Base-by-base conservation (phyloP, 106 monocot genomes). In the Platanthera guangdongensis region DNA sequence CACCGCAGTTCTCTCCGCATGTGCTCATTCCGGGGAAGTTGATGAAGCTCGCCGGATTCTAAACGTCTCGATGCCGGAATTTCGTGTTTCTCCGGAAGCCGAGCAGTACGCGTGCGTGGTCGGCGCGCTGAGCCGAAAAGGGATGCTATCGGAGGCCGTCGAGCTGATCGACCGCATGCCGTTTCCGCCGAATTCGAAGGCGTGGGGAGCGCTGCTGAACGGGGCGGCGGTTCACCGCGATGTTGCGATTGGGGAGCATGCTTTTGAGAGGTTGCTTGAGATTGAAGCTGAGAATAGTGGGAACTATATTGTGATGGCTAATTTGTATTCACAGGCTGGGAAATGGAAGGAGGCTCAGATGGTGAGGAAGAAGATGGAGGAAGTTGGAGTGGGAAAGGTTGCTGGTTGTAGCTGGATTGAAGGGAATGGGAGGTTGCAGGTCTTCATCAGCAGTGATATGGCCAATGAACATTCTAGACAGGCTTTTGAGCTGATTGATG, bases 91-190 rank as follows among this genome's bases (percentile, higher is more conserved):
- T 45, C 78, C 86, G 48, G 67, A 50, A 21, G 64, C 69, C 9
- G 86, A 86, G 80, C 83, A 86, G 15, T 86, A 86, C 72, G 86
- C 80, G 64, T 86, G 86, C 80, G 75, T 86, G 86, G 78, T 81
- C 4, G 86, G 86, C 18, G 83, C 71, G 2, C 78, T 80, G 13
- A 80, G 83, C 45, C 83, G 86, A 7, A 21, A 45, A 10, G 83
- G 83, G 22, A 59, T 86, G 78, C 80, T 86, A 21, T 46, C 78
- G 59, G 80, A 86, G 30, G 86, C 86, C 5, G 62, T 78, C 3
- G 72, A 81, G 28, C 64, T 82, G 47, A 75, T 83, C 2, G 48
- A 74, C 0, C 72, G 62, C 53, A 86, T 86, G 83, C 80, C 86
- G 9, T 62, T 78, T 2, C 77, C 80, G 77, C 83, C 83, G 25